Evolutionary conservation across 148 eudicot species (phyloP).

Genomic region (Rhododendron williamsianum): DNA sequence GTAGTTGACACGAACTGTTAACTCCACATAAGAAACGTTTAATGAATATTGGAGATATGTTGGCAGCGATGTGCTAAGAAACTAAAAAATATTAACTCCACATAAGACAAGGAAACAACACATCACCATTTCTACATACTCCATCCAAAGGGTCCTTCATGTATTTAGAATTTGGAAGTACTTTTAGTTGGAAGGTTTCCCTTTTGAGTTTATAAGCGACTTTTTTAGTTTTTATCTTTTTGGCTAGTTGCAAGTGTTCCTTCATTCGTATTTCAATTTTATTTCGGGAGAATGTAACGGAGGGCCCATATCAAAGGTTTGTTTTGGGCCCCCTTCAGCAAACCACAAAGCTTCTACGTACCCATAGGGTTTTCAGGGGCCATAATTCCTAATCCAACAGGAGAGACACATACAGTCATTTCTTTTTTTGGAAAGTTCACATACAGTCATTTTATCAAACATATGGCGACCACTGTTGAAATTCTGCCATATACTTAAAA

Average conservation of each 20-base stretch:
- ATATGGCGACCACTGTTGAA: neutral
- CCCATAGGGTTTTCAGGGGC: neutral
- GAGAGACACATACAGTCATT: neutral
- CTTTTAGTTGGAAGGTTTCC: neutral
- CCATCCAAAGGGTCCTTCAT: neutral
- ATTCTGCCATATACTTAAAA: neutral
- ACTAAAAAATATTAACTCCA: neutral
- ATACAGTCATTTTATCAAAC: conserved; percentile 22
- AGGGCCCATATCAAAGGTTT: neutral
- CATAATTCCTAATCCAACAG: neutral
- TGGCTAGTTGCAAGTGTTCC: neutral
- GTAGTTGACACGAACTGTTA: neutral
- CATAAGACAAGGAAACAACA: neutral
- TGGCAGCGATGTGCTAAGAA: neutral
- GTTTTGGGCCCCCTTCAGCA: neutral
- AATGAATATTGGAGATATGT: neutral
- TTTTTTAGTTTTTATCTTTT: neutral
- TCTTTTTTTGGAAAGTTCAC: neutral
- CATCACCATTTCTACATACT: neutral
- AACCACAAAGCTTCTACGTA: neutral
- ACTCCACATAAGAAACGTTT: neutral
- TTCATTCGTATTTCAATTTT: neutral
- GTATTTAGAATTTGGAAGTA: too few relatives aligned
- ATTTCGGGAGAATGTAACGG: neutral
- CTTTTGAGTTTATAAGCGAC: neutral